These are phyloP conservation scores for Aurinia saxatilis DNA, from an alignment of 345 rosid species.

Conservation along the genomic window DNA sequence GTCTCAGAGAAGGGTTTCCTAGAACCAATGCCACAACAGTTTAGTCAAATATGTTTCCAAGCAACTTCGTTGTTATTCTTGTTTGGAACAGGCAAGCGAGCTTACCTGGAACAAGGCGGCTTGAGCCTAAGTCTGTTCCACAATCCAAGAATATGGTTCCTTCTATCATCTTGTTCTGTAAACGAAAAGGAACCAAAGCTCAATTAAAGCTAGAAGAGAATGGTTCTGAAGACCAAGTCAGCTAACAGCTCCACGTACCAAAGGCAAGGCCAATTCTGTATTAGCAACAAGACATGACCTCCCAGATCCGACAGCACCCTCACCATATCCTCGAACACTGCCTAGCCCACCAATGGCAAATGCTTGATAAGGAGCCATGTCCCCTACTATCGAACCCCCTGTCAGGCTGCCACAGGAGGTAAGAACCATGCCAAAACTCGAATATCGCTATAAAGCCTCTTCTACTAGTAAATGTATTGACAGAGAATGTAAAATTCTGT, in stretches of 20 bases:
- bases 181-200: neutral
- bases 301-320: slow-evolving; percentile 93
- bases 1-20: slow-evolving; percentile 88
- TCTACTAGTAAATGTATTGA: neutral
- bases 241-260: slow-evolving; percentile 41
- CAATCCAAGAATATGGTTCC: slow-evolving; percentile 65
- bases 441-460: neutral
- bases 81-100: slow-evolving; percentile 7
- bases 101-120: slow-evolving; percentile 67
- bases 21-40: slow-evolving; percentile 21
- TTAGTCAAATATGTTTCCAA: neutral
- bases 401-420: slow-evolving; percentile 55
- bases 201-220: neutral
- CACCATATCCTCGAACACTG: slow-evolving; percentile 91
- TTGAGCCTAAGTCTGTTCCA: slow-evolving; percentile 74
- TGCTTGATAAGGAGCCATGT: slow-evolving; percentile 99
- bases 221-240: neutral
- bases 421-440: slow-evolving; percentile 17
- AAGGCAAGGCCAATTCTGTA: slow-evolving; percentile 66
- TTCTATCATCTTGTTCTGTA: slow-evolving; percentile 62
- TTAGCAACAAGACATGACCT: slow-evolving; percentile 87
- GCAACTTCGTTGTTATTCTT: neutral
- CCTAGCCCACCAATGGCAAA: slow-evolving; percentile 89
- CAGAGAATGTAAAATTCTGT: neutral
- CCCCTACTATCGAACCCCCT: slow-evolving; percentile 97